Conservation (phyloP, 2,329 filamentous ascomycete species). For the Hymenoscyphus fructigenus region DNA sequence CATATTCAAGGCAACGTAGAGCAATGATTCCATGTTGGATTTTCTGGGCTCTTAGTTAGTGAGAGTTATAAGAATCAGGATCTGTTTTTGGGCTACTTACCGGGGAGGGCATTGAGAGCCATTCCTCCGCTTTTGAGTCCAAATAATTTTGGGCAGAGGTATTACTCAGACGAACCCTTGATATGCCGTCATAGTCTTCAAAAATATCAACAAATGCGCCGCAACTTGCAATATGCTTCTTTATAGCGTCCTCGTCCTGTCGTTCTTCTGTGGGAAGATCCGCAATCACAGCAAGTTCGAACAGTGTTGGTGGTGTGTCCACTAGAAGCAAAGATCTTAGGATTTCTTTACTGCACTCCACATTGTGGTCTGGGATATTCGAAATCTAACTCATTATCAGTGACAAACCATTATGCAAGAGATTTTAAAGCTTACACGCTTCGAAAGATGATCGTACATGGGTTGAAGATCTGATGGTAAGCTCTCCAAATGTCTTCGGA, state of each 20-base stretch:
- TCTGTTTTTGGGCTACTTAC: not conserved
- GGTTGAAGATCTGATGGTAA: constrained; percentile 10
- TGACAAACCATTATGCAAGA: not conserved
- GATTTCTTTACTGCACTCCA: constrained; percentile 7
- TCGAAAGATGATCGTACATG: constrained; percentile 9
- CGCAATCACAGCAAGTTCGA: constrained; percentile 7
- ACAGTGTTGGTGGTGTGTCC: constrained; percentile 5
- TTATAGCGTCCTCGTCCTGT: constrained; percentile 2
- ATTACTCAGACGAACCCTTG: constrained; percentile 4
- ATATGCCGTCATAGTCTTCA: not conserved
- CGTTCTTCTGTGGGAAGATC: constrained; percentile 2
- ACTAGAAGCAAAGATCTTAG: constrained; percentile 4
- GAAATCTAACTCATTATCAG: not conserved
- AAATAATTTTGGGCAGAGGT: constrained; percentile 5
- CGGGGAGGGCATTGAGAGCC: constrained; percentile 3
- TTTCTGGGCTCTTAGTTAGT: not conserved
- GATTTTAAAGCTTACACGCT: not conserved
- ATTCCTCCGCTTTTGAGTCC: constrained; percentile 3
- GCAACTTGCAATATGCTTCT: not conserved
- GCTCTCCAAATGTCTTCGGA: constrained; percentile 8
- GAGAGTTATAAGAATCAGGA: not conserved
- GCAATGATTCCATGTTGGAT: constrained; percentile 7
- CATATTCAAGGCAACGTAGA: constrained; percentile 8
- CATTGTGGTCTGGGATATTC: not conserved
- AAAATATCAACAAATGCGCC: constrained; percentile 7